Evolutionary conservation across 192 early-diverging fungal species (phyloP).

Genomic region (Coemansia sp.): DNA sequence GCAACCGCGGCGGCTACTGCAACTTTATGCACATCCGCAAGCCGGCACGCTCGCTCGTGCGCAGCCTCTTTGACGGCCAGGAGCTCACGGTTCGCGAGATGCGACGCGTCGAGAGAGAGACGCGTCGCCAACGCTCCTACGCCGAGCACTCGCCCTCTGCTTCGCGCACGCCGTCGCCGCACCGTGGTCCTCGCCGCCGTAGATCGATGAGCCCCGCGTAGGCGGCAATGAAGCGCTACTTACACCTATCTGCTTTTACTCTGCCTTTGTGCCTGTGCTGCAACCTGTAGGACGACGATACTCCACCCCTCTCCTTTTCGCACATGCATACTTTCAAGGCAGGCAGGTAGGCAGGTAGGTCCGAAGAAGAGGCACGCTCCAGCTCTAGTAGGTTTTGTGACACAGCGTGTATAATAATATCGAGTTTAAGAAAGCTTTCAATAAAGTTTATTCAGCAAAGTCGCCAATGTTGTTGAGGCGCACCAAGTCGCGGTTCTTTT

Average conservation of each 20-base stretch:
- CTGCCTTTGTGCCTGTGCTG: conserved; percentile 6
- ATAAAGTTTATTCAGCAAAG: conserved; percentile 7
- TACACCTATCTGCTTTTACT: not conserved
- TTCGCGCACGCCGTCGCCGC: conserved; percentile 49
- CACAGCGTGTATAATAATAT: too few species aligned
- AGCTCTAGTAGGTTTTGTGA: not conserved
- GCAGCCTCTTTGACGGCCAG: conserved; percentile 88
- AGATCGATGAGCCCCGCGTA: conserved; percentile 37
- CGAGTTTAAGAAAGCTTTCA: too few species aligned
- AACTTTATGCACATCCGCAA: conserved; percentile 99
- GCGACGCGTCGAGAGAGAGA: conserved; percentile 53
- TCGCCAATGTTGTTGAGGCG: conserved; percentile 38
- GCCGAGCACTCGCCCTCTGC: conserved; percentile 12
- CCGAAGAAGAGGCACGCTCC: not conserved
- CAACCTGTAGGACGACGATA: not conserved
- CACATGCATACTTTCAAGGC: not conserved
- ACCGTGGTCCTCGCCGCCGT: conserved; percentile 28
- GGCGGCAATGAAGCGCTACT: not conserved
- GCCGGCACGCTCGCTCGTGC: conserved; percentile 73
- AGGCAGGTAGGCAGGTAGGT: conserved; percentile 3
- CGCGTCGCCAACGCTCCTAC: conserved; percentile 21
- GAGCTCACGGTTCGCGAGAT: conserved; percentile 53
- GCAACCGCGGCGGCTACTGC: conserved; percentile 95
- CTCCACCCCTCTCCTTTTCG: not conserved
- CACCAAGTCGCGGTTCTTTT: conserved; percentile 30